Percentiles rank a stretch among this genome's conserved stretches.
These are phyloP conservation scores for Prunus campanulata DNA, from an alignment of 306 rosid genomes.

Conservation along the genomic window DNA sequence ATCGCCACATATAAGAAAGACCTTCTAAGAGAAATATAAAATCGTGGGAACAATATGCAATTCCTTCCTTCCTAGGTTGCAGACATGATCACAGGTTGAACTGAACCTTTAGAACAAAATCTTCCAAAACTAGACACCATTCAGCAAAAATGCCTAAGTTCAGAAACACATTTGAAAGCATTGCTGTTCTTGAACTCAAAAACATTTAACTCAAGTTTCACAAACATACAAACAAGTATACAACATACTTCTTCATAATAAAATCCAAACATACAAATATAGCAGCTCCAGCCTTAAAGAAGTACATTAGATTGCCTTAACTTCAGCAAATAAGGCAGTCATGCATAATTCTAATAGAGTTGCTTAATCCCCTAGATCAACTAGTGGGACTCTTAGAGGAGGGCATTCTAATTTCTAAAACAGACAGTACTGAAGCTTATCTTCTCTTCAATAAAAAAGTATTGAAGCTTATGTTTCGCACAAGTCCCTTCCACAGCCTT, in stretches of 20 bases:
- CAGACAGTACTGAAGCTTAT: not conserved
- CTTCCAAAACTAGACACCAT: not conserved
- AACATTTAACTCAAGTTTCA: not conserved
- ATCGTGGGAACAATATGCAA: not conserved
- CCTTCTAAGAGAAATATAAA: not conserved
- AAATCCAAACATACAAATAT: not conserved
- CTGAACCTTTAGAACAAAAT: not conserved
- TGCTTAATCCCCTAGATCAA: not conserved
- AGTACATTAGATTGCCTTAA: not conserved
- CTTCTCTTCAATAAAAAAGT: not conserved
- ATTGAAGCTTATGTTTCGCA: not conserved
- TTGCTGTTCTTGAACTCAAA: not conserved
- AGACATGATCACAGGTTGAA: not conserved
- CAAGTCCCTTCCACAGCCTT: not conserved
- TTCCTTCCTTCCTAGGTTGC: not conserved
- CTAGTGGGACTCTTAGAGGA: not conserved
- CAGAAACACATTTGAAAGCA: not conserved
- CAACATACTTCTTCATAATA: not conserved
- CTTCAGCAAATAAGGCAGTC: not conserved
- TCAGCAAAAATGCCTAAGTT: not conserved
- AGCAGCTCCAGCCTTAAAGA: not conserved
- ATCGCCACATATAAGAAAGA: not conserved
- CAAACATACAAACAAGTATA: no score
- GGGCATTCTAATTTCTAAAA: not conserved
- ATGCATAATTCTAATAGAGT: not conserved